Evolutionary conservation across 2,329 filamentous ascomycete genomes (phyloP), one percentile per base, ranked within the genome.

Genomic region (Xylariaceae sp.): DNA sequence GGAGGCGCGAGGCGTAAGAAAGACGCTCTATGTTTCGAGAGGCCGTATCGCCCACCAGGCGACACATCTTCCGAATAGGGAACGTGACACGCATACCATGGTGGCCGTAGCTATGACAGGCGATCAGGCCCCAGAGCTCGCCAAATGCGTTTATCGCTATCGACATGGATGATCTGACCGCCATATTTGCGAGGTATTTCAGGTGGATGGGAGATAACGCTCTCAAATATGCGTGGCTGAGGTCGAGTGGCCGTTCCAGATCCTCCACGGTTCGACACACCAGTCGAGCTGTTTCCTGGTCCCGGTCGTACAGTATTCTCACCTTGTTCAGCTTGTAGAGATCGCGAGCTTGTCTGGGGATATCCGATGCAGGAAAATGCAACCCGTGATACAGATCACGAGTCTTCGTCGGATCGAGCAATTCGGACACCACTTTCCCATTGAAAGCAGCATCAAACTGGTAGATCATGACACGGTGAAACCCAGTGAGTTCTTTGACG

Each of bases 391-490:
- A 95, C 0, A 94, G 65, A 59, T 94, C 88, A 38, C 83, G 81
- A 0, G 87, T 90, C 21, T 82, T 79, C 13, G 77, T 70, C 1
- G 85, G 85, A 57, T 95, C 85, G 7, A 94, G 84, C 9, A 94
- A 67, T 58, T 95, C 88, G 1, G 88, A 88, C 4, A 94, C 88
- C 1, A 94, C 88, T 40, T 85, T 81, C 13, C 88, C 88, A 52
- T 94, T 94, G 70, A 83, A 92, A 1, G 72, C 63, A 4, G 79
- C 70, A 59, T 95, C 88, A 48, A 95, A 95, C 59, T 94, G 87
- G 54, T 94, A 95, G 2, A 95, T 75, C 85, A 95, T 89, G 33
- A 94, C 86, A 9, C 88, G 83, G 56, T 94, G 88, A 48, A 95
- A 95, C 0, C 88, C 88, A 0, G 88, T 94, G 34, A 95, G 59